These are phyloP conservation scores for Elsinoe australis DNA, from an alignment of 2,329 filamentous ascomycete species.

Conservation along the genomic window DNA sequence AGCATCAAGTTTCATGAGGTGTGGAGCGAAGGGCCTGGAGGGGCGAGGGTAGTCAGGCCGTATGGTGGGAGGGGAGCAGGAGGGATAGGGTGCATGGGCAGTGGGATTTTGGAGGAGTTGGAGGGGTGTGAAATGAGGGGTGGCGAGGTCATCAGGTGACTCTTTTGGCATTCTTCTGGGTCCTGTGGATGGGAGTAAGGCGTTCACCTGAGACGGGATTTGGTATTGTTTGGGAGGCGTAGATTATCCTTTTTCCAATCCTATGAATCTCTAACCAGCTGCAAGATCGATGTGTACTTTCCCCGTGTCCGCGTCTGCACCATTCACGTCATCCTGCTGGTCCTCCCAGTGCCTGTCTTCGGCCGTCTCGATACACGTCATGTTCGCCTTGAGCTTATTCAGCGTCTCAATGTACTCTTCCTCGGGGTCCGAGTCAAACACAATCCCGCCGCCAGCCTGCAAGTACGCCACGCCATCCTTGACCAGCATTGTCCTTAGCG, in stretches of 20 bases:
- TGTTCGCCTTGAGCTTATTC: constrained; percentile 89
- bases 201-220: neutral
- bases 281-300: constrained; percentile 20
- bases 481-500: constrained; percentile 83
- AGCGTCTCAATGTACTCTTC: constrained; percentile 95
- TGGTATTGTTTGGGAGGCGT: neutral
- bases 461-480: constrained; percentile 89
- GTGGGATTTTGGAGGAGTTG: constrained; percentile 73
- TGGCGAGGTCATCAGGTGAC: constrained; percentile 34
- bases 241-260: neutral
- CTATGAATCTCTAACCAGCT: constrained; percentile 14
- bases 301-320: constrained; percentile 13
- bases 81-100: constrained; percentile 54
- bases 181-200: no score
- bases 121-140: constrained; percentile 71
- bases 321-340: constrained; percentile 28
- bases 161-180: no score
- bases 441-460: constrained; percentile 81
- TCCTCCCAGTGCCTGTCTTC: constrained; percentile 59
- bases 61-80: constrained; percentile 37
- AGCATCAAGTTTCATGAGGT: constrained; percentile 94
- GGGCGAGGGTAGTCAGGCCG: constrained; percentile 43
- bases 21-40: constrained; percentile 46
- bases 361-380: constrained; percentile 76
- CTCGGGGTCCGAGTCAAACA: constrained; percentile 83